A percentile compares a stretch with the other conserved stretches of the same genome.
phyloP scores from a whole-genome alignment of 495 filamentous ascomycete species.

The Tuber aestivum region DNA sequence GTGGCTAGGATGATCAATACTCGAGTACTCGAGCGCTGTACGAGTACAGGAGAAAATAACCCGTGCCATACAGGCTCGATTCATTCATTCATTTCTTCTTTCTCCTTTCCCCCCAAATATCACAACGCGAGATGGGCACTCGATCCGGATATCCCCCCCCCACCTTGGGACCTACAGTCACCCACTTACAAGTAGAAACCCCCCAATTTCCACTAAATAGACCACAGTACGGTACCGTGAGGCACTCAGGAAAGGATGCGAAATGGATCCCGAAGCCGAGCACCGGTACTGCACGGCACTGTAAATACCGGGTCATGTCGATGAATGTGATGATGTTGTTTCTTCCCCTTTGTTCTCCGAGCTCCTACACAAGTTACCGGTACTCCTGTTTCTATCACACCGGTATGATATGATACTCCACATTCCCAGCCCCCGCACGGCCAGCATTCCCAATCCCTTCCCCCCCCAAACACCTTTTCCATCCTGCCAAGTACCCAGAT shows the following conservation, averaged over 20 bases:
- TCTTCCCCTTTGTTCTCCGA: background rate
- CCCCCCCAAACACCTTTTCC: background rate
- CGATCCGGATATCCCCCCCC: background rate
- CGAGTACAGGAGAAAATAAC: background rate
- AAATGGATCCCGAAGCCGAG: background rate
- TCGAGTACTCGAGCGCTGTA: no score
- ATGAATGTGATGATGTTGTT: no score
- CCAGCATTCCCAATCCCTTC: no score
- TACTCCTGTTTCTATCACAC: no score
- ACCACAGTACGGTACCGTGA: background rate
- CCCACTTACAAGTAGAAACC: background rate
- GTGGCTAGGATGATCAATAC: no score
- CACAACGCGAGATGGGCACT: background rate
- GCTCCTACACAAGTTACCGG: no score
- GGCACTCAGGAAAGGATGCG: background rate
- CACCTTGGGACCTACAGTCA: no score
- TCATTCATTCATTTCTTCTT: background rate
- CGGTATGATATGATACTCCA: no score
- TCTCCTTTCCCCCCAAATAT: background rate
- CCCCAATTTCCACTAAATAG: background rate
- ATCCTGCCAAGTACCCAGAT: no score
- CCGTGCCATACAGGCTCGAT: background rate
- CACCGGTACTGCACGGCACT: no score
- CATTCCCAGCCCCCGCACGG: no score
- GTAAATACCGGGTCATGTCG: no score